Base-by-base conservation (phyloP, 2,329 filamentous ascomycete genomes). In the Volutella citrinella region DNA sequence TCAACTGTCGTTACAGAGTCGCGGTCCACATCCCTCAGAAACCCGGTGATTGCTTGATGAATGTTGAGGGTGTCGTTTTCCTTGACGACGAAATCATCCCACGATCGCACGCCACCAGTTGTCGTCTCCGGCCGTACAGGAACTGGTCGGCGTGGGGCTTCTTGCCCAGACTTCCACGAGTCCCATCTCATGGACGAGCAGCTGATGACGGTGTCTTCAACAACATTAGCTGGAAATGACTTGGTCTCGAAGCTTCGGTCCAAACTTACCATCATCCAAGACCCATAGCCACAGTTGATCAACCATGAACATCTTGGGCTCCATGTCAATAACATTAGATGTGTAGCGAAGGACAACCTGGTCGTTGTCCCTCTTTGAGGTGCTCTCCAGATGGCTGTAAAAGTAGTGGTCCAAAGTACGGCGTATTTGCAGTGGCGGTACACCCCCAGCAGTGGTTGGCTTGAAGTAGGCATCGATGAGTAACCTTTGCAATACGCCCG, bases 351-450 rank as follows among this genome's bases (percentile, higher is more conserved):
- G 66, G 3, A 69, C 55, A 1, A 68, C 65, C 24, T 69, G 66
- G 17, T 69, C 65, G 5, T 49, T 42, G 28, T 72, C 69, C 5
- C 67, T 49, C 3, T 47, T 42, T 4, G 54, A 43, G 0, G 66
- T 70, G 14, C 63, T 60, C 1, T 57, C 51, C 4, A 67, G 52
- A 5, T 59, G 63, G 15, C 34, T 32, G 25, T 65, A 64, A 35
- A 68, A 70, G 0, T 61, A 64, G 36, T 72, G 69, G 28, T 72
- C 69, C 1, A 72, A 51, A 0, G 68, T 72, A 1, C 69, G 49
- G 1, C 69, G 57, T 0, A 66, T 61, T 38, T 73, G 68, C 2
- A 64, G 47, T 6, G 60, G 65, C 0, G 62, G 54, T 2, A 63
- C 24, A 13, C 24, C 34, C 16, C 14, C 21, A n/a, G 16, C 29